Conservation (phyloP, 2,329 filamentous ascomycete species). For the Aspergillus sp. region DNA sequence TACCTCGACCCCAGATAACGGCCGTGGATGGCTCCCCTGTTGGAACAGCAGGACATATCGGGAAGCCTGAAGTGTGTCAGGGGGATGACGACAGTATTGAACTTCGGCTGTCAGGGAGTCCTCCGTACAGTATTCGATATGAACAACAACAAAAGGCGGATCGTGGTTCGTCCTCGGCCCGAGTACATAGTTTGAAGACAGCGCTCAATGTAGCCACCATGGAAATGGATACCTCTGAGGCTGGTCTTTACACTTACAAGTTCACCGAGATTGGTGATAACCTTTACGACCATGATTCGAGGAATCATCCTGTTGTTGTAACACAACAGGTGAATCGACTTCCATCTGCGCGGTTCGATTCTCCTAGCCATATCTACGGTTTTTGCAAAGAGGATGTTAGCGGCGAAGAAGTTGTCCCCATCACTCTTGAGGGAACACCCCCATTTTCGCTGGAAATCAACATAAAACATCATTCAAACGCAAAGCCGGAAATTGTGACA, state of each 20-base stretch:
- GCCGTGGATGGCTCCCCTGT: conserved; percentile 49
- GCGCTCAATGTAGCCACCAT: conserved; percentile 72
- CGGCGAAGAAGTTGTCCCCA: conserved; percentile 80
- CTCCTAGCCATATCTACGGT: conserved; percentile 89
- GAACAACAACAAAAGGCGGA: conserved; percentile 68
- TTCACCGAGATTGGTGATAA: conserved; percentile 80
- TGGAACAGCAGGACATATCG: conserved; percentile 51
- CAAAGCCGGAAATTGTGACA: conserved; percentile 73
- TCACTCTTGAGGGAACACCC: conserved; percentile 74
- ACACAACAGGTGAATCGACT: conserved; percentile 80
- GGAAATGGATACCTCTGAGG: conserved; percentile 76
- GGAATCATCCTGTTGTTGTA: conserved; percentile 63
- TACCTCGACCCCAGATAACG: conserved; percentile 70
- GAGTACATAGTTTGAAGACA: conserved; percentile 69
- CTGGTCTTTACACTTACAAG: conserved; percentile 80
- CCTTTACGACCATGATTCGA: conserved; percentile 72
- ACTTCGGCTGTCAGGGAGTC: conserved; percentile 70
- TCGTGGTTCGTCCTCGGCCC: conserved; percentile 61
- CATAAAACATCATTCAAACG: conserved; percentile 83
- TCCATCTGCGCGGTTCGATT: conserved; percentile 75
- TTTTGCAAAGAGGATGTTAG: conserved; percentile 84
- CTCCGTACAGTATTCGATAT: conserved; percentile 81
- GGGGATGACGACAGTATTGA: conserved; percentile 90
- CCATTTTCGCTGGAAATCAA: conserved; percentile 90
- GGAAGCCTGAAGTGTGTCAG: conserved; percentile 84